phyloP scores from a whole-genome alignment of 176 grass and related monocot species.

The Chloris gayana region DNA sequence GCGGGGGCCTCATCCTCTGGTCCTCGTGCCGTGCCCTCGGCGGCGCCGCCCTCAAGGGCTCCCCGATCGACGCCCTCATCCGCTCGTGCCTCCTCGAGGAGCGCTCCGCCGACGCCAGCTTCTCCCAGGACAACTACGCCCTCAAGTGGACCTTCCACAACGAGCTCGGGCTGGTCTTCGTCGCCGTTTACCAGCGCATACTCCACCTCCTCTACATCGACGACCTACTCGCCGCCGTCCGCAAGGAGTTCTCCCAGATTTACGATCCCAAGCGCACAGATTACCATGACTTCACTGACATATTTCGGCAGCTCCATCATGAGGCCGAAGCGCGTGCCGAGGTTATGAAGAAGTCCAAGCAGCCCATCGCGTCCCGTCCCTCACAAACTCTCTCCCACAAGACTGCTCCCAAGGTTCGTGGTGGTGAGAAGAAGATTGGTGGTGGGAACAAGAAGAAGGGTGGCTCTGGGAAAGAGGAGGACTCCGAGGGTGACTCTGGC shows the following conservation, averaged over 20 bases:
- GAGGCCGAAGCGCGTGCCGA: slow-evolving; percentile 80
- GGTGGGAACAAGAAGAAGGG: slow-evolving; percentile 44
- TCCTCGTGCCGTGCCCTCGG: slow-evolving; percentile 72
- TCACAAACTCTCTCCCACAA: not conserved
- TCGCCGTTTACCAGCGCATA: slow-evolving; percentile 90
- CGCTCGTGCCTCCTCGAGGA: slow-evolving; percentile 95
- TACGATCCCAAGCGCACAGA: slow-evolving; percentile 52
- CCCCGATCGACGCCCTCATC: slow-evolving; percentile 92
- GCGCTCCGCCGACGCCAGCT: slow-evolving; percentile 76
- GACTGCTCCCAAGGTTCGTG: not conserved
- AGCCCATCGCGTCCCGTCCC: not conserved
- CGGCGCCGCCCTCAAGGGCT: slow-evolving; percentile 67
- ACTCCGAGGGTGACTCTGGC: not conserved
- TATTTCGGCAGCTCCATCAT: slow-evolving; percentile 78
- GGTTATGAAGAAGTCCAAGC: slow-evolving; percentile 82
- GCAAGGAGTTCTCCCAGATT: slow-evolving; percentile 59
- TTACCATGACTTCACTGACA: slow-evolving; percentile 64
- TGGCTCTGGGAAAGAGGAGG: slow-evolving; percentile 38
- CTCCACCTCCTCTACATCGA: slow-evolving; percentile 92
- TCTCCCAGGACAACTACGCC: slow-evolving; percentile 68
- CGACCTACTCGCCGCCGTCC: slow-evolving; percentile 71
- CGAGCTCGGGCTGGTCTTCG: slow-evolving; percentile 89
- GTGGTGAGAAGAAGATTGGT: too few species aligned
- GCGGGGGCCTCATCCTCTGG: slow-evolving; percentile 93
- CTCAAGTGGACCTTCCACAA: slow-evolving; percentile 97